Evolutionary conservation across 78 protist genomes (phyloP).

Genomic region (Speleostelium caveatum): DNA sequence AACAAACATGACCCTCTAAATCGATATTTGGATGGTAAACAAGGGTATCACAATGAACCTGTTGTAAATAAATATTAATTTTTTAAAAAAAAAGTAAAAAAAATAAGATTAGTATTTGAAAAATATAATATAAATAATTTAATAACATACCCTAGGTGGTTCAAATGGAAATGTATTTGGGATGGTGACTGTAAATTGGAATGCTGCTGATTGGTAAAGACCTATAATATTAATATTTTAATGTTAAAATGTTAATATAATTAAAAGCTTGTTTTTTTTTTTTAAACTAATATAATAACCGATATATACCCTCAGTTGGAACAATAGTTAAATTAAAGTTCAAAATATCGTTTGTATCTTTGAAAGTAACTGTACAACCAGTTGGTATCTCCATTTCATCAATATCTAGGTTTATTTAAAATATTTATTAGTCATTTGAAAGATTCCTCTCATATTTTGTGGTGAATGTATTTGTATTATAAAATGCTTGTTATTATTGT

Average conservation of each 20-base stretch:
- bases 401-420: conserved; percentile 56
- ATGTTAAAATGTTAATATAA: neutral
- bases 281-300: neutral
- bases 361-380: conserved; percentile 54
- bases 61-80: conserved; percentile 3
- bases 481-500: neutral
- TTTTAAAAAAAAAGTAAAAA: neutral
- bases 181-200: conserved; percentile 78
- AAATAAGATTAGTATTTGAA: neutral
- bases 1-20: conserved; percentile 90
- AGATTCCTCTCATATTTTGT: too few species aligned
- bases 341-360: conserved; percentile 80
- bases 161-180: conserved; percentile 88
- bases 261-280: neutral
- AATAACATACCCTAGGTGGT: conserved; percentile 19
- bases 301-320: conserved; percentile 76
- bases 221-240: conserved; percentile 4
- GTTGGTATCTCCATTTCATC: conserved; percentile 76
- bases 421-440: too few species aligned
- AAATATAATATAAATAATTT: neutral
- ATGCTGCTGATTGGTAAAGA: conserved; percentile 72
- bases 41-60: conserved; percentile 88
- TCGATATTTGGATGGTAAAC: conserved; percentile 94
- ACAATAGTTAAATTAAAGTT: conserved; percentile 75
- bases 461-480: neutral